These are phyloP conservation scores for Saccharomyces uvarum DNA, from an alignment of 1,139 yeast genomes.

Conservation along the genomic window DNA sequence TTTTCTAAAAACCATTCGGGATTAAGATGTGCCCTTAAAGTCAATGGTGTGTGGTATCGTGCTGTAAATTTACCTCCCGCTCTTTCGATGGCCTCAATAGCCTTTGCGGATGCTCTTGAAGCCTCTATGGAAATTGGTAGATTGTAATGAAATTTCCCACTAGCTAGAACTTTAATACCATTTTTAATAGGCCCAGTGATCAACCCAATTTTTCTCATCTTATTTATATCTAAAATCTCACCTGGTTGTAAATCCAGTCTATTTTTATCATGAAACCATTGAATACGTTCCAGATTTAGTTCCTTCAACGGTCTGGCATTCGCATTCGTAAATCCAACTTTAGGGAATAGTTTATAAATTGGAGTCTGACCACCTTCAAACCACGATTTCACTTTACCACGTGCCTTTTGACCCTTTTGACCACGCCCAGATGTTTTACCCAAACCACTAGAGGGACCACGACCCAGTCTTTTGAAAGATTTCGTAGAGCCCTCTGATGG, in stretches of 20 bases:
- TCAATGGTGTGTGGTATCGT: slow-evolving; percentile 56
- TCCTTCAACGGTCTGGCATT: slow-evolving; percentile 44
- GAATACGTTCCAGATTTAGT: slow-evolving; percentile 52
- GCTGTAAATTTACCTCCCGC: slow-evolving; percentile 71
- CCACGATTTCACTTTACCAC: slow-evolving; percentile 85
- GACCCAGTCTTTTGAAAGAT: slow-evolving; percentile 68
- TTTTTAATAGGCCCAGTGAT: slow-evolving; percentile 63
- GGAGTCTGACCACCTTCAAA: slow-evolving; percentile 99
- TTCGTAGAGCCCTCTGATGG: slow-evolving; percentile 36
- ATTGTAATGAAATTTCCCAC: slow-evolving; percentile 49
- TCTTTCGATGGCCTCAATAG: slow-evolving; percentile 64
- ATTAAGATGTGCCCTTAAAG: slow-evolving; percentile 65
- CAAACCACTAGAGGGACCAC: slow-evolving; percentile 91
- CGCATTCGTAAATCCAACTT: slow-evolving; percentile 72
- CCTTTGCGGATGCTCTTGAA: slow-evolving; percentile 66
- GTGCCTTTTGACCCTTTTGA: slow-evolving; percentile 97
- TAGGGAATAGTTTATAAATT: slow-evolving; percentile 78
- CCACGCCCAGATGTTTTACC: slow-evolving; percentile 97
- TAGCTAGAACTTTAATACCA: slow-evolving; percentile 78
- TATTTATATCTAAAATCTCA: slow-evolving; percentile 57
- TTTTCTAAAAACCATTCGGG: slow-evolving; percentile 64
- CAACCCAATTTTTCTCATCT: slow-evolving; percentile 60
- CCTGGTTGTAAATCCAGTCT: slow-evolving; percentile 56
- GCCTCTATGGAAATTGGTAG: slow-evolving; percentile 73
- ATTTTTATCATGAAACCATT: slow-evolving; percentile 59